Evolutionary conservation across 805 yeast species (phyloP).

Genomic region (Starmera pachycereana): DNA sequence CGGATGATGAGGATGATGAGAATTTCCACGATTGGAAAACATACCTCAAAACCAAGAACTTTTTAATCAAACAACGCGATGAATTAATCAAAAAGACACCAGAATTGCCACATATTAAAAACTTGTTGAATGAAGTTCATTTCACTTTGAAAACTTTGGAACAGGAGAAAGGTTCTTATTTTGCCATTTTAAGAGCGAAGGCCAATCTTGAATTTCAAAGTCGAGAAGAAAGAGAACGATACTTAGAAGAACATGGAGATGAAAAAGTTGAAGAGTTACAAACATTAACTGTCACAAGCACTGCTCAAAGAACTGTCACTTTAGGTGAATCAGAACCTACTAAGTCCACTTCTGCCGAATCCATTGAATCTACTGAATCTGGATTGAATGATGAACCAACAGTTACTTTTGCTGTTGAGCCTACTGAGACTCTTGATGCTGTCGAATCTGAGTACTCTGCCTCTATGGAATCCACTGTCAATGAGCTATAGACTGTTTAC

Average conservation of each 20-base stretch:
- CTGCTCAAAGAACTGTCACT: slow-evolving; percentile 7
- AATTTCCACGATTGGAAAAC: slow-evolving; percentile 50
- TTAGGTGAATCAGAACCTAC: slow-evolving; percentile 5
- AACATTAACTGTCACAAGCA: slow-evolving; percentile 8
- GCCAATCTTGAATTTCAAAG: slow-evolving; percentile 48
- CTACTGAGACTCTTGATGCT: too few relatives aligned
- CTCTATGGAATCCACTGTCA: too few relatives aligned
- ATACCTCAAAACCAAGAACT: slow-evolving; percentile 46
- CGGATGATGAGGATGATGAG: slow-evolving; percentile 19
- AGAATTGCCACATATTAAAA: slow-evolving; percentile 19
- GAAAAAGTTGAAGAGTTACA: slow-evolving; percentile 31
- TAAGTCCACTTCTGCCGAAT: background rate
- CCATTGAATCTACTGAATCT: background rate
- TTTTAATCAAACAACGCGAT: slow-evolving; percentile 47
- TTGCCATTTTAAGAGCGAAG: slow-evolving; percentile 45
- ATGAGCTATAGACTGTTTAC: too few relatives aligned
- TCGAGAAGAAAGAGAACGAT: slow-evolving; percentile 36
- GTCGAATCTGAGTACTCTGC: too few relatives aligned
- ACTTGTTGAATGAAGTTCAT: slow-evolving; percentile 25
- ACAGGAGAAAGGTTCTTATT: slow-evolving; percentile 53
- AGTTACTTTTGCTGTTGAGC: background rate
- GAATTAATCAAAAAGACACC: slow-evolving; percentile 28
- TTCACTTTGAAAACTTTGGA: slow-evolving; percentile 35
- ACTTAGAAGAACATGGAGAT: slow-evolving; percentile 1
- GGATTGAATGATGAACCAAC: background rate